A percentile compares a stretch with the other conserved stretches of the same genome.
Evolutionary conservation across 495 filamentous ascomycete species (phyloP).

Genomic region (Penicillium odoratum): DNA sequence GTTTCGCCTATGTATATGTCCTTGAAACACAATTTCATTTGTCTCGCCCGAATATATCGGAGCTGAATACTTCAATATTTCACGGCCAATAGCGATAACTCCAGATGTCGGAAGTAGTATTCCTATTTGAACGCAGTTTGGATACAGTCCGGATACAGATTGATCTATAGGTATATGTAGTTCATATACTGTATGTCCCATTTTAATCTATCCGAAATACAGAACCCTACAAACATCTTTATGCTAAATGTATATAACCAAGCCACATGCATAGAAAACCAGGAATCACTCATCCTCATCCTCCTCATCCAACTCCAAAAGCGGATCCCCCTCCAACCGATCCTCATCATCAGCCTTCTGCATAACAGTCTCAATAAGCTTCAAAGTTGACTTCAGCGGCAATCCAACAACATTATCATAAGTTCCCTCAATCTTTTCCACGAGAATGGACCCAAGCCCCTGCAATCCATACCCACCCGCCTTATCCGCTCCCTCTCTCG

Average conservation of each 20-base stretch:
- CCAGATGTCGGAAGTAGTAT: too few species aligned
- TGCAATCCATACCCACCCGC: slow-evolving; percentile 95
- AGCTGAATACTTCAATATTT: slow-evolving; percentile 19
- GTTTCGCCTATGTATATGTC: slow-evolving; percentile 46
- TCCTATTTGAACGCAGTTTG: too few species aligned
- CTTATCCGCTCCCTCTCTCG: slow-evolving; percentile 92
- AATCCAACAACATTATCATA: slow-evolving; percentile 97
- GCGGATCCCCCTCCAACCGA: slow-evolving; percentile 29
- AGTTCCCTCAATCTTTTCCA: slow-evolving; percentile 84
- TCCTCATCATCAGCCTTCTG: slow-evolving; percentile 56
- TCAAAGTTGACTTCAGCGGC: slow-evolving; percentile 76
- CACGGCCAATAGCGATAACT: too few species aligned
- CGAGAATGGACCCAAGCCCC: slow-evolving; percentile 77
- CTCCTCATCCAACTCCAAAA: slow-evolving; percentile 25
- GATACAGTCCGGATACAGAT: too few species aligned
- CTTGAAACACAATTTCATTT: slow-evolving; percentile 24
- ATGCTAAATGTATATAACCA: not conserved
- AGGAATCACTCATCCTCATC: slow-evolving; percentile 28
- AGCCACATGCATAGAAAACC: not conserved
- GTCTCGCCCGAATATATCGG: slow-evolving; percentile 27
- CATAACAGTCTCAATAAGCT: slow-evolving; percentile 81
- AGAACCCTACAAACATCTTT: not conserved
- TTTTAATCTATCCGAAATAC: slow-evolving; percentile 13
- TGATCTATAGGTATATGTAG: too few species aligned
- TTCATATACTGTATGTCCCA: not conserved